Evolutionary conservation across 495 filamentous ascomycete species (phyloP).

Genomic region (Penicillium robsamsonii): DNA sequence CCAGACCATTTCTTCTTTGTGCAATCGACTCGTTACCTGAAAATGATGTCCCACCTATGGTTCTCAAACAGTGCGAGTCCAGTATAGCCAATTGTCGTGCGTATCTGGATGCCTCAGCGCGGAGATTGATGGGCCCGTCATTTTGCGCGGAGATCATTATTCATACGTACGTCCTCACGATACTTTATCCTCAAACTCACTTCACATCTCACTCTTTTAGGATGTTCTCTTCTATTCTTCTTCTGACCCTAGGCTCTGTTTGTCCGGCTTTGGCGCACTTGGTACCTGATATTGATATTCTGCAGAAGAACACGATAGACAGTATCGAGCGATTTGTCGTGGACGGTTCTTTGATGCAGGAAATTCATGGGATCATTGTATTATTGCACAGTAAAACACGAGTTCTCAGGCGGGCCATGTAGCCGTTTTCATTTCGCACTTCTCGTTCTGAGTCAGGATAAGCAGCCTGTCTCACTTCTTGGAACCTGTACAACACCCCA

Average conservation of each 20-base stretch:
- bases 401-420: constrained; percentile 4
- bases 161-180: constrained; percentile 1
- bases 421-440: neutral
- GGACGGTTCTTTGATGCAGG: constrained; percentile 3
- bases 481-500: neutral
- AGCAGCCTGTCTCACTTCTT: neutral
- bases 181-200: too few relatives aligned
- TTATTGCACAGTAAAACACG: constrained; percentile 7
- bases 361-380: constrained; percentile 6
- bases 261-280: constrained; percentile 3
- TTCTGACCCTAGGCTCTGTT: constrained; percentile 3
- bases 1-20: constrained; percentile 9
- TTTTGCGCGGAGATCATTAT: constrained; percentile 5
- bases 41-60: constrained; percentile 3
- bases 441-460: neutral
- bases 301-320: constrained; percentile 1
- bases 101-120: constrained; percentile 3
- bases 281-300: constrained; percentile 1
- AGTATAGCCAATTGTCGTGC: constrained; percentile 3
- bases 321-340: constrained; percentile 2
- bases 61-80: constrained; percentile 5
- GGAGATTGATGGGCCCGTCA: neutral
- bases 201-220: neutral
- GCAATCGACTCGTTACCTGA: constrained; percentile 7
- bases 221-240: constrained; percentile 9